Evolutionary conservation across 2,329 filamentous ascomycete species (phyloP).

Genomic region (Alternaria angustiovoidea): DNA sequence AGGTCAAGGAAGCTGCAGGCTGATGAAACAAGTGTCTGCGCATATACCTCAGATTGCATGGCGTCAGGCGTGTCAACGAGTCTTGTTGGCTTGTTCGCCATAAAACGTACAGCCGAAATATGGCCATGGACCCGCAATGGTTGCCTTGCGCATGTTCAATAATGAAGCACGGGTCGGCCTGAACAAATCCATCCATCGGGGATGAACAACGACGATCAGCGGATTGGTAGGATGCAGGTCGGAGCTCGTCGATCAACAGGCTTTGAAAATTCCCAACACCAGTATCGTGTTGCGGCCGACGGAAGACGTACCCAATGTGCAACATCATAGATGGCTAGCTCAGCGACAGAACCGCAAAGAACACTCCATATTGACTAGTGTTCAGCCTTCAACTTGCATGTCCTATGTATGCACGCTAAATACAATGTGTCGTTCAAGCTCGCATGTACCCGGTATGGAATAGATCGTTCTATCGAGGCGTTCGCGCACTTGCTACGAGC

Average conservation of each 20-base stretch:
- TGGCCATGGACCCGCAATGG: background rate
- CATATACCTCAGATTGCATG: background rate
- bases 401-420: too few relatives aligned
- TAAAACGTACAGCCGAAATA: background rate
- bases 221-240: background rate
- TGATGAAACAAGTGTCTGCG: constrained; percentile 31
- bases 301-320: background rate
- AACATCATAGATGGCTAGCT: background rate
- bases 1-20: constrained; percentile 83
- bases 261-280: background rate
- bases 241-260: background rate
- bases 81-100: background rate
- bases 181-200: background rate
- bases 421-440: too few relatives aligned
- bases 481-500: too few relatives aligned
- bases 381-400: too few relatives aligned
- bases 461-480: too few relatives aligned
- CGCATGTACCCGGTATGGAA: too few relatives aligned
- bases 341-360: background rate
- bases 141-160: background rate
- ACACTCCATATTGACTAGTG: too few relatives aligned
- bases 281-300: background rate
- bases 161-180: too few relatives aligned
- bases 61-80: background rate
- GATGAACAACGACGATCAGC: background rate